Percentiles rank a stretch among this genome's conserved stretches.
phyloP scores from a whole-genome alignment of 2,329 filamentous ascomycete genomes.

The Aspergillus nomiae region DNA sequence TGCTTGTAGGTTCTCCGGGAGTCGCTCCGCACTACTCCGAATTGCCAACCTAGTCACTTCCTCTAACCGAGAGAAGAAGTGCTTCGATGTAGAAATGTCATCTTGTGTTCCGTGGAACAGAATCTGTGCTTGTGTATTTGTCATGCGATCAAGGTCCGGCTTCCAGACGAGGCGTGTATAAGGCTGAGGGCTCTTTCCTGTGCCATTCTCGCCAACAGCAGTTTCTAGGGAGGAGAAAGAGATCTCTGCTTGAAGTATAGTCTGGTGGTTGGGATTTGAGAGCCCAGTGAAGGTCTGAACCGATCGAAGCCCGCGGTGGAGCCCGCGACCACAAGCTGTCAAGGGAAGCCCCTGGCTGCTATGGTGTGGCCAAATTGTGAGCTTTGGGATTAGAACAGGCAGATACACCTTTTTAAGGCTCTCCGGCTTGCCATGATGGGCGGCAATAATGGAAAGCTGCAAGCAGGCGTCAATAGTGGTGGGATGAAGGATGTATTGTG shows the following conservation, averaged over 20 bases:
- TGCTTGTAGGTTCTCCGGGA: too few species aligned
- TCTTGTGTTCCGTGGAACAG: too few species aligned
- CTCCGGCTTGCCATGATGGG: slow-evolving; percentile 14
- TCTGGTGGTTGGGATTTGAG: not conserved
- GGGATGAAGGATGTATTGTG: slow-evolving; percentile 13
- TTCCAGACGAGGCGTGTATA: slow-evolving; percentile 19
- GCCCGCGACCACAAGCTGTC: slow-evolving; percentile 9
- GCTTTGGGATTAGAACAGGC: slow-evolving; percentile 18
- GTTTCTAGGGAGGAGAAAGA: too few species aligned
- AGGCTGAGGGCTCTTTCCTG: slow-evolving; percentile 10
- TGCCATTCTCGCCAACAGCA: too few species aligned
- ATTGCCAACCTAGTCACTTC: too few species aligned
- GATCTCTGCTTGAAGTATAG: too few species aligned
- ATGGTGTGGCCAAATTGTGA: slow-evolving; percentile 12
- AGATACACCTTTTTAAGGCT: slow-evolving; percentile 18
- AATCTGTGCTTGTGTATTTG: too few species aligned
- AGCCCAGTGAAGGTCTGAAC: slow-evolving; percentile 14
- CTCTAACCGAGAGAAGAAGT: too few species aligned
- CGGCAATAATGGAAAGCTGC: slow-evolving; percentile 22
- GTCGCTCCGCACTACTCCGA: too few species aligned
- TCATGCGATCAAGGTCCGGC: slow-evolving; percentile 10
- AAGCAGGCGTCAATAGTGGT: slow-evolving; percentile 20
- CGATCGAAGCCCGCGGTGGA: slow-evolving; percentile 10
- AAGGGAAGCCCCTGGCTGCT: not conserved
- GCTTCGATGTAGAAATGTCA: too few species aligned